Evolutionary conservation across 352 stramenopile genomes (phyloP).

Genomic region (Globisporangium mamillatum): DNA sequence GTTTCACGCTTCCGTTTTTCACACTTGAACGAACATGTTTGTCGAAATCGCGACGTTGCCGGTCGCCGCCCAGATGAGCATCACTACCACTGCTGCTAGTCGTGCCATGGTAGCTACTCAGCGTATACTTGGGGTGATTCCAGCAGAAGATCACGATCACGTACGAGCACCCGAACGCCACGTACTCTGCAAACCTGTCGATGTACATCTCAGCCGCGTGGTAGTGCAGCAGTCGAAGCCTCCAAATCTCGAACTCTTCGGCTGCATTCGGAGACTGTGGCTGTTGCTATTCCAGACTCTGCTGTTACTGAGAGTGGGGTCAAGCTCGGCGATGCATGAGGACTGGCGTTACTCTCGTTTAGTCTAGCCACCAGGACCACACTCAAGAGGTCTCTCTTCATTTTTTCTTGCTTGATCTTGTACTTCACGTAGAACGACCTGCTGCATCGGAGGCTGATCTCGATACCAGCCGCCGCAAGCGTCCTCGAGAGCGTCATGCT

Average conservation of each 20-base stretch:
- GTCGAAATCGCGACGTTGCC: constrained; percentile 12
- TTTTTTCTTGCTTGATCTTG: not conserved
- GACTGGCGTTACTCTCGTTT: too few species aligned
- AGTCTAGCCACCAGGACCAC: not conserved
- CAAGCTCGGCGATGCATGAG: too few species aligned
- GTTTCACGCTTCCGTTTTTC: not conserved
- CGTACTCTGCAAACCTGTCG: constrained; percentile 50
- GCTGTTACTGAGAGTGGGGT: too few species aligned
- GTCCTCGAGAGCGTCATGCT: constrained; percentile 19
- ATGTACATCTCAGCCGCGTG: constrained; percentile 29
- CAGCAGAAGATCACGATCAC: constrained; percentile 31
- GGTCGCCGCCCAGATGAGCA: constrained; percentile 14
- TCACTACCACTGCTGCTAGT: not conserved
- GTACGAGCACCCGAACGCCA: constrained; percentile 40
- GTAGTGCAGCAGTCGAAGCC: constrained; percentile 21
- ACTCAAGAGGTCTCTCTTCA: not conserved
- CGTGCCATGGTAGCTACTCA: not conserved
- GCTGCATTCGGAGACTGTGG: too few species aligned
- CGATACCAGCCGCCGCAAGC: constrained; percentile 20
- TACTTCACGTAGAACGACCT: constrained; percentile 2
- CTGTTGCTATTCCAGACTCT: too few species aligned
- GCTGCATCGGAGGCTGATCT: constrained; percentile 22
- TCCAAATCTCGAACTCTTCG: constrained; percentile 15
- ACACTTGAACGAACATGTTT: constrained; percentile 5
- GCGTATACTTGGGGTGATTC: constrained; percentile 28